Evolutionary conservation across 148 eudicot genomes (phyloP), one percentile per base, ranked within the genome.

Genomic region (Heliamphora exappendiculata): DNA sequence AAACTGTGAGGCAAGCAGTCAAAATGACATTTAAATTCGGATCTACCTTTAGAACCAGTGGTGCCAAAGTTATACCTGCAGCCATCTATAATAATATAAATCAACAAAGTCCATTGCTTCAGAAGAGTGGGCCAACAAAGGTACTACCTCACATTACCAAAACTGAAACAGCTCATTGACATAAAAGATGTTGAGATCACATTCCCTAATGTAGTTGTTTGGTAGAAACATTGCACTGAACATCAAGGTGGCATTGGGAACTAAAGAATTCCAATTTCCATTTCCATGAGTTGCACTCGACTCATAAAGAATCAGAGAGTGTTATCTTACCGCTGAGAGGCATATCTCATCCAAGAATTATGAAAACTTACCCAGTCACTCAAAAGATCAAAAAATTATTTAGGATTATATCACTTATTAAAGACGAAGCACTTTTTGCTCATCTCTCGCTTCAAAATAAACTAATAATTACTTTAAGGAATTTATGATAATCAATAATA

Each of bases 1-100:
- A 95, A 50, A 95, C 96, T 3, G 98, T 81, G 78, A 95, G 96
- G 84, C 93, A 91, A 45, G 98, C 97, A 22, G 97, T 95, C 82
- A 91, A 89, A 85, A 95, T 79, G 65, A 95, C 97, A 86, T 95
- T 95, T 53, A 89, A 76, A 79, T 95, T 95, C 79, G 98, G 96
- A 75, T 95, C 86, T 73, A 95, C 93, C 72, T 92, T 95, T 65
- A 92, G 76, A 74, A 89, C 81, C 78, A 95, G 91, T n/a, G 98
- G 98, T 51, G 97, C 96, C 81, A 95, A 81, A 76, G 88, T 77
- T 78, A 95, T 79, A 72, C 97, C 98, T 95, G 91, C 81, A 86
- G 47, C 29, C 78, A 78, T 75, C 49, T 17, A 73, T 44, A 78
- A 5, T 2, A 58, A 22, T 28, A 55, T 8, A 70, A 69, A 79